Conservation (phyloP, 495 filamentous ascomycete species). For the Hyaloscypha finlandica region DNA sequence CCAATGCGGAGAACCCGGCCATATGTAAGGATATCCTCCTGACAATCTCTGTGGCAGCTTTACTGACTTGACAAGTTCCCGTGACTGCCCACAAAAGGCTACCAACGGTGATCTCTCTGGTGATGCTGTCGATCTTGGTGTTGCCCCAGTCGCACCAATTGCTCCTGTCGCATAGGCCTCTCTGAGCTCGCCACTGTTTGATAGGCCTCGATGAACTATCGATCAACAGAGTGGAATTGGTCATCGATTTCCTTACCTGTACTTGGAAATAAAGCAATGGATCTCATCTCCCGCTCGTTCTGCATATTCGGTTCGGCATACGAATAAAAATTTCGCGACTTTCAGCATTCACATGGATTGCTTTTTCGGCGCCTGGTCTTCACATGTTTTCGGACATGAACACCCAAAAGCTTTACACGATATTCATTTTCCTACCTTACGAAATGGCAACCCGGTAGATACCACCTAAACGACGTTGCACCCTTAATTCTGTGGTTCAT, state of each 20-base stretch:
- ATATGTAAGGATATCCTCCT: conserved; percentile 55
- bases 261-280: conserved; percentile 31
- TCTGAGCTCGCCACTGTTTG: conserved; percentile 22
- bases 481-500: conserved; percentile 27
- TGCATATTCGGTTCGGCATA: conserved; percentile 30
- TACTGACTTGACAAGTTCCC: conserved; percentile 17
- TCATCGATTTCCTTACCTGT: conserved; percentile 31
- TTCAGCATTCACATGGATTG: conserved; percentile 29
- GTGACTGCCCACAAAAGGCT: conserved; percentile 40
- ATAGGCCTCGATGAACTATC: conserved; percentile 34
- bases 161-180: conserved; percentile 57
- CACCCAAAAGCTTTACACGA: conserved; percentile 34
- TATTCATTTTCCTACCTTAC: conserved; percentile 35
- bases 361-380: conserved; percentile 38
- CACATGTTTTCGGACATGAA: conserved; percentile 29
- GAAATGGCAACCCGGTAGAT: conserved; percentile 35
- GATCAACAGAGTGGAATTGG: conserved; percentile 19
- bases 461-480: conserved; percentile 33
- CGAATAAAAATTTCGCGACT: conserved; percentile 25
- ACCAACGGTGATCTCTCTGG: conserved; percentile 48
- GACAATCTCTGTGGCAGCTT: not conserved
- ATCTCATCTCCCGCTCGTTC: conserved; percentile 27
- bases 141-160: conserved; percentile 46
- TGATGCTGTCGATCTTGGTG: conserved; percentile 35
- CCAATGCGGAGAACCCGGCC: conserved; percentile 90